Evolutionary conservation across 345 rosid species (phyloP).

Genomic region (Eucalyptus leucophloia): DNA sequence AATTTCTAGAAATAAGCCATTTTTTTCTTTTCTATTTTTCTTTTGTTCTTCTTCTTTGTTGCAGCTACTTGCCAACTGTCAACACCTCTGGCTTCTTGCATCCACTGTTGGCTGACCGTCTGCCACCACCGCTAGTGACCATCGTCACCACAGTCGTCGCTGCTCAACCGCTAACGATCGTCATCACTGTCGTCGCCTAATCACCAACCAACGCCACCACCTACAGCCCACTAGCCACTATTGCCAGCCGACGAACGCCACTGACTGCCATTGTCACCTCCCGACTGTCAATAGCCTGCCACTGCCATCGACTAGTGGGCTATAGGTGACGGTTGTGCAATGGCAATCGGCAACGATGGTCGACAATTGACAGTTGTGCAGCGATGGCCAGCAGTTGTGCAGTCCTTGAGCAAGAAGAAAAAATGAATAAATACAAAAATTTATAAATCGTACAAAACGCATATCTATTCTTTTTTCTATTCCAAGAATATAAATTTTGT

Average conservation of each 20-base stretch:
- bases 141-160: accelerated
- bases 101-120: accelerated
- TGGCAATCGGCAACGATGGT: accelerated
- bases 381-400: accelerated
- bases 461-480: too few species aligned
- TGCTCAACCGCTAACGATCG: accelerated
- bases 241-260: accelerated
- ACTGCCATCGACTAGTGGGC: accelerated
- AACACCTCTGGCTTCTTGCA: accelerated
- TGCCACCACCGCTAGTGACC: accelerated
- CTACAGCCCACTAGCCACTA: accelerated
- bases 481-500: too few species aligned
- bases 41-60: accelerated
- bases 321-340: accelerated
- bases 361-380: accelerated
- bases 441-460: too few species aligned
- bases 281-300: accelerated
- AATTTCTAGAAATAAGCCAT: too few species aligned
- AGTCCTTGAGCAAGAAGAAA: too few species aligned
- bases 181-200: accelerated
- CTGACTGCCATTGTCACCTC: accelerated
- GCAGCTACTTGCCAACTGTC: accelerated
- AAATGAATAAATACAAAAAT: too few species aligned
- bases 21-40: too few species aligned
- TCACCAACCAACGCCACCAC: accelerated